These are phyloP conservation scores for Globisporangium lucens DNA, from an alignment of 352 stramenopile genomes.

Conservation along the genomic window DNA sequence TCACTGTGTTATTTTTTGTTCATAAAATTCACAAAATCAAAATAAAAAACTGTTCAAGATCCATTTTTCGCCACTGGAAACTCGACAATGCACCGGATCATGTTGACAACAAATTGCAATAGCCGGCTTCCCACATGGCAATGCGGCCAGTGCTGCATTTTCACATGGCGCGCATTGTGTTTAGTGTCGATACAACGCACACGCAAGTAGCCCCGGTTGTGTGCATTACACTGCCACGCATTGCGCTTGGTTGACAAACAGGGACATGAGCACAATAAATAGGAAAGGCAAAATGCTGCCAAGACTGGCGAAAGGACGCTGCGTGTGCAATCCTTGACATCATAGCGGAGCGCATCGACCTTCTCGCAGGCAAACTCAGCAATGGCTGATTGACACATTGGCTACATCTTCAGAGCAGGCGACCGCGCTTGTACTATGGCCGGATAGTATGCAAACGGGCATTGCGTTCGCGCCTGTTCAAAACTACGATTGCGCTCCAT, in stretches of 20 bases:
- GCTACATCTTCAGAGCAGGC: not conserved
- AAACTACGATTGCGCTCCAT: too few species aligned
- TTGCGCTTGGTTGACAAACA: not conserved
- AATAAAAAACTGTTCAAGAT: conserved; percentile 2
- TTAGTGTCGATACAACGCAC: not conserved
- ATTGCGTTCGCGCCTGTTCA: too few species aligned
- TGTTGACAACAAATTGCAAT: not conserved
- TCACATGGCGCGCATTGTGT: not conserved
- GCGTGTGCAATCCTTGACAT: not conserved
- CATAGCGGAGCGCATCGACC: not conserved
- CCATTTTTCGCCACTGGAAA: not conserved
- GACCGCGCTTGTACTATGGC: too few species aligned
- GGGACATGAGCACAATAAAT: not conserved
- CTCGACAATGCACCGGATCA: too few species aligned
- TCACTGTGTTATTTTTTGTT: not conserved
- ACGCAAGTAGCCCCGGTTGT: not conserved
- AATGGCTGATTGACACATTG: not conserved
- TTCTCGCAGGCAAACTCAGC: too few species aligned
- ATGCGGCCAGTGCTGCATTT: not conserved
- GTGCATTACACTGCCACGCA: too few species aligned
- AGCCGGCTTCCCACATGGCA: not conserved
- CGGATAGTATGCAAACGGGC: too few species aligned
- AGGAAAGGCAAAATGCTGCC: not conserved
- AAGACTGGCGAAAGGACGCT: not conserved
- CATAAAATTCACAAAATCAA: not conserved